These are phyloP conservation scores for Punica granatum DNA, from an alignment of 345 rosid genomes.

Conservation along the genomic window DNA sequence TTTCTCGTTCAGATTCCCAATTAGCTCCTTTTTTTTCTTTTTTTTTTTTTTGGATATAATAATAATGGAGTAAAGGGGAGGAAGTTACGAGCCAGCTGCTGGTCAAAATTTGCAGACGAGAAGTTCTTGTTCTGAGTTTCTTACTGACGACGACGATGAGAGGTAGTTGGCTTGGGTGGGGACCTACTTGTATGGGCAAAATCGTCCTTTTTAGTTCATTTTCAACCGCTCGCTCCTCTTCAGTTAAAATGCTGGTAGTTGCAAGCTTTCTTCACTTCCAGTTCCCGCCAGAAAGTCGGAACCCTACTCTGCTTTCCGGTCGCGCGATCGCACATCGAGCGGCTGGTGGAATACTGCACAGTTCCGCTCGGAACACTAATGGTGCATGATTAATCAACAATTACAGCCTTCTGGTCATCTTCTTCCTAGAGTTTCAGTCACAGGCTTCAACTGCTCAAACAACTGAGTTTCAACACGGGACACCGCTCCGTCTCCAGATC, in stretches of 20 bases:
- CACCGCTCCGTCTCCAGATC: too few relatives aligned
- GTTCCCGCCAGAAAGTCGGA: not conserved
- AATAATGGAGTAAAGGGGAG: not conserved
- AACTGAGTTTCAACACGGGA: too few relatives aligned
- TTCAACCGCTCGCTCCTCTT: not conserved
- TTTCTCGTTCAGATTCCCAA: not conserved
- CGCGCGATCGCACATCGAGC: not conserved
- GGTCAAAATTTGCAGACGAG: conserved; percentile 6
- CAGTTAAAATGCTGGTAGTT: conserved; percentile 3
- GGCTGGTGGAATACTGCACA: not conserved
- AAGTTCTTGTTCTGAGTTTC: not conserved
- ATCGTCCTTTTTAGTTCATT: not conserved
- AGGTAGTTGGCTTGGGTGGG: conserved; percentile 6
- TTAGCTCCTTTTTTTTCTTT: not conserved
- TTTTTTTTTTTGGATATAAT: not conserved
- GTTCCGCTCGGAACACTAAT: not conserved
- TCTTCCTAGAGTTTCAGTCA: too few relatives aligned
- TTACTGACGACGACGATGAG: not conserved
- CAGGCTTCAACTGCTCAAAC: too few relatives aligned
- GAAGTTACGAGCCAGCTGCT: not conserved
- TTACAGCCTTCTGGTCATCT: too few relatives aligned
- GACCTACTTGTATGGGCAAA: too few relatives aligned
- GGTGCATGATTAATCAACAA: too few relatives aligned
- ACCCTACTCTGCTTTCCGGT: not conserved
- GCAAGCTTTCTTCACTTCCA: not conserved